Percentiles rank a stretch among this genome's conserved stretches.
Conservation (phyloP, 2,329 filamentous ascomycete genomes). For the Aspergillus udagawae region DNA sequence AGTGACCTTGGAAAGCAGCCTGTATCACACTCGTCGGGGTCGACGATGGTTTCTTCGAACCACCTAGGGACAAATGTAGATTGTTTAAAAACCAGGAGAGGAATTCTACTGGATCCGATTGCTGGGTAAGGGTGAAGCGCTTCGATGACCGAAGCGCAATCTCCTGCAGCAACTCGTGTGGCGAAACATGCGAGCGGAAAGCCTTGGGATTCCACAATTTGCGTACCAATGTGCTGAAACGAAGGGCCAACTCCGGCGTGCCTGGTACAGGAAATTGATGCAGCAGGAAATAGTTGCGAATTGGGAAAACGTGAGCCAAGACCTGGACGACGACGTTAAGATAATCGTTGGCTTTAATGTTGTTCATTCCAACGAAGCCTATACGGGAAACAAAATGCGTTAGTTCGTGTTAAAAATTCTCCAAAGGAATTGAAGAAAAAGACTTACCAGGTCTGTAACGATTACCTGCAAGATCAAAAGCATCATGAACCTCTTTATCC, state of each 20-base stretch:
- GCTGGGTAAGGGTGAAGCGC: slow-evolving; percentile 82
- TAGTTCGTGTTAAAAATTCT: not conserved
- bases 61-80: slow-evolving; percentile 84
- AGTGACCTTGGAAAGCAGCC: slow-evolving; percentile 84
- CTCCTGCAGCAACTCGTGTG: slow-evolving; percentile 94
- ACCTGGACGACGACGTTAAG: slow-evolving; percentile 93
- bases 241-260: slow-evolving; percentile 74
- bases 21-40: slow-evolving; percentile 70
- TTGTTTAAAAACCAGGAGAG: slow-evolving; percentile 97
- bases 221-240: slow-evolving; percentile 83
- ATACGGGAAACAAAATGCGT: not conserved
- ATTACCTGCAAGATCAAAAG: slow-evolving; percentile 76
- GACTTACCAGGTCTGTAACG: slow-evolving; percentile 71
- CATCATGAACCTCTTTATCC: slow-evolving; percentile 58
- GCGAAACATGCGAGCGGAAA: slow-evolving; percentile 95
- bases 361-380: slow-evolving; percentile 97
- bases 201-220: slow-evolving; percentile 98
- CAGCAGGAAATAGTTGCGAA: slow-evolving; percentile 88
- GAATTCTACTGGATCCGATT: slow-evolving; percentile 95
- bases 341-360: slow-evolving; percentile 99
- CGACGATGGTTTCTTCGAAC: slow-evolving; percentile 78
- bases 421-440: not conserved
- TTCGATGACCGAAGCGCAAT: slow-evolving; percentile 87
- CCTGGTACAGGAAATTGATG: slow-evolving; percentile 66
- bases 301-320: slow-evolving; percentile 79